Base-by-base conservation (phyloP, 129 eudicot species). In the Pittosporum tobira region DNA sequence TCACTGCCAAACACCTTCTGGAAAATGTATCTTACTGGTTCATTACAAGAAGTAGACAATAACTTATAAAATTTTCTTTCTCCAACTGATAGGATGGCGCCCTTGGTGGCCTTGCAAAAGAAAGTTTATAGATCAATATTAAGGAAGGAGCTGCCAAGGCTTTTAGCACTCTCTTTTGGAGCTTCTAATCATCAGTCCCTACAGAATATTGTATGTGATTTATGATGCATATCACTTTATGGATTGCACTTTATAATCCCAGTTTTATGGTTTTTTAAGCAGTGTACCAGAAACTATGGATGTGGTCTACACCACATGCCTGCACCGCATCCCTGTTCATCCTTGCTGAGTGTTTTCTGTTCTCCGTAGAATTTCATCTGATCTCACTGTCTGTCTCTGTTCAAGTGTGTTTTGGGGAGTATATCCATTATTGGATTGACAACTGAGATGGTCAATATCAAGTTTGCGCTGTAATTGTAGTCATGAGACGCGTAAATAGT, bases 71-170 rank as follows among this genome's bases (percentile, higher is more conserved):
- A 14, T n/a, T 51, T 51, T 52, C 5, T 34, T 45, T 29, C 14
- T 30, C 24, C 13, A 29, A 2, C 67, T 31, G 51, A 55, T 63
- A 90, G 98, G 84, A 85, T 90, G 87, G 78, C 85, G 34, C 95
- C 98, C 19, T 63, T 90, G 55, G 83, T 75, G 59, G 60, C 72
- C 56, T 72, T 85, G 68, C 98, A 90, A 77, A 85, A 90, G 64
- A 85, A 79, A 81, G 95, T 90, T 37, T 90, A 90, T 67, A 47
- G 73, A 76, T 90, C 98, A 48, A 85, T 90, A 77, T 60, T 90
- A 67, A 81, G 87, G 67, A 90, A 83, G 74, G 98, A 90, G 64
- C 89, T 90, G 18, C 81, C 95, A 9, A 85, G 75, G 71, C 86
- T 90, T 60, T 70, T 90, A 30, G 83, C 95, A 73, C 64, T 90